Evolutionary conservation across 192 early-diverging fungal genomes (phyloP).

Genomic region (Phlyctochytrium arcticum): DNA sequence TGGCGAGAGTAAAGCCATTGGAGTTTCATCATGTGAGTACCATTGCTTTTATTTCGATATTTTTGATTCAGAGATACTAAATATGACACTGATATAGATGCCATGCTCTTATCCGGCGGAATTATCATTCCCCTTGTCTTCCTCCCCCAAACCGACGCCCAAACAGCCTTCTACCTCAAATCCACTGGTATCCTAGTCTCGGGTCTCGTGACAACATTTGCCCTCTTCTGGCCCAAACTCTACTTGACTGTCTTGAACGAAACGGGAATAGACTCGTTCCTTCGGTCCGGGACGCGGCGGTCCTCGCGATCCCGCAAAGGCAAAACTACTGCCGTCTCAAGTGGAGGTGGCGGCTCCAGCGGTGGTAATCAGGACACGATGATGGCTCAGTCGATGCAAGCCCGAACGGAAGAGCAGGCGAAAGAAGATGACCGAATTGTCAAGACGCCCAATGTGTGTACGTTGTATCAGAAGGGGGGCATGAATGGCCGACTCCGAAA

Average conservation of each 20-base stretch:
- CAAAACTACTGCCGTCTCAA: neutral
- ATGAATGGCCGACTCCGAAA: neutral
- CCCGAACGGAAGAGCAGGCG: neutral
- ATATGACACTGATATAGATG: too few species aligned
- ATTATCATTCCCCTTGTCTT: conserved; percentile 11
- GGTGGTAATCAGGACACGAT: neutral
- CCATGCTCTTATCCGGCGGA: conserved; percentile 4
- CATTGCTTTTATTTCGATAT: too few species aligned
- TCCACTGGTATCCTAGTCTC: conserved; percentile 8
- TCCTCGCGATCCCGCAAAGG: neutral
- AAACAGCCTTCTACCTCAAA: conserved; percentile 13
- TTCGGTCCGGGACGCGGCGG: neutral
- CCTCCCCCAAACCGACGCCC: conserved; percentile 2
- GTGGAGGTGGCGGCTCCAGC: neutral
- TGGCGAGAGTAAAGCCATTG: conserved; percentile 17
- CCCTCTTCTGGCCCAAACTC: conserved; percentile 17
- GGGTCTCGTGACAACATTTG: conserved; percentile 1
- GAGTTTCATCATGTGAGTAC: neutral
- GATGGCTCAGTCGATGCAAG: neutral
- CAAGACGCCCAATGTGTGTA: neutral
- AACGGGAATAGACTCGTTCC: neutral
- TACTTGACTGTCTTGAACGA: neutral
- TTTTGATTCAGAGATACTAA: too few species aligned
- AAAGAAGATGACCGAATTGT: neutral
- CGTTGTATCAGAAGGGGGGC: neutral